A percentile compares a stretch with the other conserved stretches of the same genome.
Conservation (phyloP, 179 eudicot species). For the Spergularia azorica region DNA sequence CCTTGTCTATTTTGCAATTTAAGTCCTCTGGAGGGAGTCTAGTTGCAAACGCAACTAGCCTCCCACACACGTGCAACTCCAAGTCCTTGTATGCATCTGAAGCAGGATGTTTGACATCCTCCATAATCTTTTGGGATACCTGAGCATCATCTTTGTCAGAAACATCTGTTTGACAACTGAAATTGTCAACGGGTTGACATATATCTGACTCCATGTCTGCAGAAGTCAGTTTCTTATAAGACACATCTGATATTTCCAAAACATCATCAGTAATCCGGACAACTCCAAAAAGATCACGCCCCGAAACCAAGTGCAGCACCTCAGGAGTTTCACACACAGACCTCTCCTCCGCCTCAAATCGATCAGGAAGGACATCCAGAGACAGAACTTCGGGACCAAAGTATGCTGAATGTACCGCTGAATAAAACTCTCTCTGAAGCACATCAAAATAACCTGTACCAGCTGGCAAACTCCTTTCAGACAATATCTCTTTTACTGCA, state of each 20-base stretch:
- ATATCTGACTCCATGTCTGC: conserved; percentile 26
- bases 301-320: conserved; percentile 92
- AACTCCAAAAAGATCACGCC: conserved; percentile 88
- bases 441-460: conserved; percentile 86
- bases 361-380: conserved; percentile 79
- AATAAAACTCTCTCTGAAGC: conserved; percentile 77
- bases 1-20: conserved; percentile 34
- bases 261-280: conserved; percentile 60
- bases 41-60: conserved; percentile 75
- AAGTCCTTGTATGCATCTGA: conserved; percentile 74
- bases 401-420: conserved; percentile 83
- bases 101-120: conserved; percentile 16
- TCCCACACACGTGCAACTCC: conserved; percentile 77
- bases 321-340: conserved; percentile 67
- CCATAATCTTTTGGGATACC: conserved; percentile 14
- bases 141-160: conserved; percentile 21
- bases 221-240: conserved; percentile 45
- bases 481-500: conserved; percentile 70
- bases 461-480: conserved; percentile 62
- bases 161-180: conserved; percentile 20
- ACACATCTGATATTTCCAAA: conserved; percentile 49
- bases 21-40: conserved; percentile 59
- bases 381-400: conserved; percentile 78
- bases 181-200: conserved; percentile 29
- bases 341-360: conserved; percentile 96